Conservation (phyloP, 441 rosid genomes). For the Biscutella laevigata region DNA sequence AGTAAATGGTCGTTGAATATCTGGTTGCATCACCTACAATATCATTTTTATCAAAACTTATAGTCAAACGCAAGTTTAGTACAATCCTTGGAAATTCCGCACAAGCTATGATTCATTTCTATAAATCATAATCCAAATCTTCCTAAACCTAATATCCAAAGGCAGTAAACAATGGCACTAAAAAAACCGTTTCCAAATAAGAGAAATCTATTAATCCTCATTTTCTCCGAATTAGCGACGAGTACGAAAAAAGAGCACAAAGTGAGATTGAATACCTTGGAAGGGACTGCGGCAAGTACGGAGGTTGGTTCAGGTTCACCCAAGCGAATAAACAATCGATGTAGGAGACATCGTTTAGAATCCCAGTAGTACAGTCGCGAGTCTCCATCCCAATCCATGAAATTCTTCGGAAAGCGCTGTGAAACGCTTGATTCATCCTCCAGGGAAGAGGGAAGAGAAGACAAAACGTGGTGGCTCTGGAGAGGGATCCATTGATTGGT, state of each 20-base stretch:
- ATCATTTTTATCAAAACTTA: background rate
- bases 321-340: constrained; percentile 63
- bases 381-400: constrained; percentile 78
- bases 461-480: constrained; percentile 59
- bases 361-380: constrained; percentile 78
- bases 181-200: background rate
- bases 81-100: background rate
- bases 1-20: constrained; percentile 38
- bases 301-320: constrained; percentile 83
- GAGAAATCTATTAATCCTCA: background rate
- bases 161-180: background rate
- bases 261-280: constrained; percentile 77
- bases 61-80: background rate
- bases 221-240: background rate
- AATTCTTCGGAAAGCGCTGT: constrained; percentile 37
- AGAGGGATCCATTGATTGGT: constrained; percentile 65
- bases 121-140: background rate
- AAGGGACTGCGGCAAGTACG: constrained; percentile 70
- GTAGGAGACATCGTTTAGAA: constrained; percentile 40
- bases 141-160: constrained; percentile 6
- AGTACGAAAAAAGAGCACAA: background rate
- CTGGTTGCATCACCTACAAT: constrained; percentile 62
- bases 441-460: constrained; percentile 27
- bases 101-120: background rate
- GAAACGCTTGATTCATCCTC: constrained; percentile 11